phyloP scores from a whole-genome alignment of 176 grass and related monocot species.

The Cenchrus fungigraminus region DNA sequence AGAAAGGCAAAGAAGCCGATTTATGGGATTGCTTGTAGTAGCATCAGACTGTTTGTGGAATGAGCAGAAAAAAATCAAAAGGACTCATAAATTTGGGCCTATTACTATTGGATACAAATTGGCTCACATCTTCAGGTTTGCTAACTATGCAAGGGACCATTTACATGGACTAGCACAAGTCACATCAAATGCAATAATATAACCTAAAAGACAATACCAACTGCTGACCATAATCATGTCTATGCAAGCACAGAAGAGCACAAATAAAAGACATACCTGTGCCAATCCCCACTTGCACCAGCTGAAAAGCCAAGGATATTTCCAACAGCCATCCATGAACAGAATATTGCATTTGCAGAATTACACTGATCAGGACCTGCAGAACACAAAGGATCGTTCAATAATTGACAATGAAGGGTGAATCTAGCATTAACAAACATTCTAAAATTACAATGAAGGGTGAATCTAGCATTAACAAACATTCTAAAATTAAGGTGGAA shows the following conservation, averaged over 20 bases:
- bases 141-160: not conserved
- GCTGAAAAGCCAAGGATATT: constrained; percentile 90
- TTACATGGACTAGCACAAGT: not conserved
- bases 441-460: not conserved
- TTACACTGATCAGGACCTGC: constrained; percentile 87
- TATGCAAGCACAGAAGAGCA: constrained; percentile 36
- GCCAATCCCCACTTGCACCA: constrained; percentile 83
- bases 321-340: constrained; percentile 99
- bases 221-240: constrained; percentile 2
- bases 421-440: not conserved
- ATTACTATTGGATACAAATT: constrained; percentile 20
- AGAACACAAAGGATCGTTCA: constrained; percentile 12
- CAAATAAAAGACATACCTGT: constrained; percentile 56
- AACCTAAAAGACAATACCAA: not conserved
- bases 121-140: not conserved
- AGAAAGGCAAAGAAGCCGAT: not conserved
- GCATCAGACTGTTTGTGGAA: not conserved
- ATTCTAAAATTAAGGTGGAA: constrained; percentile 19
- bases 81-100: not conserved
- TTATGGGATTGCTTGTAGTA: constrained; percentile 14
- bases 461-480: not conserved
- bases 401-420: not conserved
- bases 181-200: not conserved
- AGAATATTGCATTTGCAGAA: constrained; percentile 99
- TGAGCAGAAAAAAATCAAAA: not conserved